Base-by-base conservation (phyloP, 495 filamentous ascomycete genomes). In the Glarea lozoyensis region DNA sequence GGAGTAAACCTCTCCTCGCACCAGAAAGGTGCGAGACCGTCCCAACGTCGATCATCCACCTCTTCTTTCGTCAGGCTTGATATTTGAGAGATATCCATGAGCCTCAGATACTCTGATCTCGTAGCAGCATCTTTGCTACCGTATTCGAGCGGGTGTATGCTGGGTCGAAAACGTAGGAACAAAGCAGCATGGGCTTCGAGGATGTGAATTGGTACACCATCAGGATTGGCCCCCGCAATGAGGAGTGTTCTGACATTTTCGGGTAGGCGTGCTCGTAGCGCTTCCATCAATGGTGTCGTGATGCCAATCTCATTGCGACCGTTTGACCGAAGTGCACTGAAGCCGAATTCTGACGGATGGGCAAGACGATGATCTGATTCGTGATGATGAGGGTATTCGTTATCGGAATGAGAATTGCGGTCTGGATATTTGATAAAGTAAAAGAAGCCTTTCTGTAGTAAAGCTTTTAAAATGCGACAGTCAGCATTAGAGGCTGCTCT, bases 251-350 rank as follows among this genome's bases (percentile, higher is more conserved):
- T 25, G 12, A 49, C 40, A 23, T 49, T 44, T 2, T 44, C 40
- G 2, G 11, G 15, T 9, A 39, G n/a, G 4, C 25, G 4, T 2
- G 25, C 33, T 2, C 41, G 32, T 17, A 49, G 43, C 4, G 46
- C 33, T 35, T 49, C 46, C 41, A 49, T 43, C 19, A 49, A 24
- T 9, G 46, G 46, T 11, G 40, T 49, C 12, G 41, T 43, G 24
- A 49, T 49, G 2, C 41, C 46, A 19, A 36, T n/a, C 23, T 37
- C 25, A 12, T 27, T 23, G 25, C 37, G 16, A 30, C 32, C 13
- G 11, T 21, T 1, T 10, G 34, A 18, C 20, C 45, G 27, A 10
- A 42, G 3, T 25, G 15, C 21, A 19, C 37, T 20, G 29, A 31
- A 21, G 7, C 45, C 38, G 37, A 48, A 48, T 22, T 48, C 37